phyloP scores from a whole-genome alignment of 148 eudicot species.

The Nepenthes mirabilis region DNA sequence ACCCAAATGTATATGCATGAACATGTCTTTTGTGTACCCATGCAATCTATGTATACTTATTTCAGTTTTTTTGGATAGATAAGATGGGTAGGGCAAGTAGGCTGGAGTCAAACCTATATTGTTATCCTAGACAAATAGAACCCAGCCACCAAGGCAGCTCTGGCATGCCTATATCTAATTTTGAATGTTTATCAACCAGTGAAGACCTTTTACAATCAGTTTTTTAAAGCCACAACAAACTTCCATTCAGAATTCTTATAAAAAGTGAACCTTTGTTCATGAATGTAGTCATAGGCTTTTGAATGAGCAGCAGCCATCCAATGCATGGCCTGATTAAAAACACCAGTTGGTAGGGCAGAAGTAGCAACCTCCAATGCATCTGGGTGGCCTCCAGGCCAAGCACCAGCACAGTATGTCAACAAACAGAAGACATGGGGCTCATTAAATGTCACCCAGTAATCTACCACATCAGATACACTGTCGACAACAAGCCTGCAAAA shows the following conservation, averaged over 20 bases:
- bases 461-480: constrained; percentile 64
- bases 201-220: not conserved
- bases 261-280: constrained; percentile 62
- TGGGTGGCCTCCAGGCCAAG: constrained; percentile 99
- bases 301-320: constrained; percentile 86
- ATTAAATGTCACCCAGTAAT: constrained; percentile 96
- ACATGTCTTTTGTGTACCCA: no score
- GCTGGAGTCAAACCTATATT: no score
- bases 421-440: constrained; percentile 96
- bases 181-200: no score
- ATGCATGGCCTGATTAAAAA: constrained; percentile 77
- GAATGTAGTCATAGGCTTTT: constrained; percentile 92
- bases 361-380: constrained; percentile 91
- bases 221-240: not conserved
- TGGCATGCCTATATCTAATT: no score
- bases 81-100: no score
- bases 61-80: no score
- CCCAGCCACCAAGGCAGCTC: no score
- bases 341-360: constrained; percentile 89
- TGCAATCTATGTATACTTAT: no score
- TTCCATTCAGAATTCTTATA: not conserved
- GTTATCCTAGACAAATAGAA: no score
- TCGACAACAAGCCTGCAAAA: constrained; percentile 90
- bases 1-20: no score
- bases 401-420: constrained; percentile 94